Base-by-base conservation (phyloP, 164 flowering plant species). In the Warburgia ugandensis region DNA sequence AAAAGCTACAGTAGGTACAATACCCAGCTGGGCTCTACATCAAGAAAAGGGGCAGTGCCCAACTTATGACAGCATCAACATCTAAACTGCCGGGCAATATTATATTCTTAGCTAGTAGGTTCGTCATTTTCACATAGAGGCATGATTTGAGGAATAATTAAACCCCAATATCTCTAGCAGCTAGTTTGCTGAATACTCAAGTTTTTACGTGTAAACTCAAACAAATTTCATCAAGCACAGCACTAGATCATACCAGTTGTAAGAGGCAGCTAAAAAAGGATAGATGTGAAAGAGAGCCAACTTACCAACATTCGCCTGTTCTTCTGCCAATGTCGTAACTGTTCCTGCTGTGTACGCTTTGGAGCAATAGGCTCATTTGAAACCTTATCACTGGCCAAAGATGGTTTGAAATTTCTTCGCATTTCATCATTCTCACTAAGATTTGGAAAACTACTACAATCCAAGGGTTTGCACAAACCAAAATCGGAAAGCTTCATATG, bases 401-500 rank as follows among this genome's bases (percentile, higher is more conserved):
- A 32, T 29, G 71, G 28, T 36, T 58, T 71, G 4, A 21, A 0
- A 44, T 54, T 65, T 25, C 41, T 58, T 56, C 66, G 65, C 9
- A 38, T 58, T 31, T 39, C 60, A 9, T 66, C 74, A 41, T 59
- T 57, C 52, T 61, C 76, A 44, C 26, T 61, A 50, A 75, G 72
- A 55, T 67, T 54, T 17, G 72, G 72, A 38, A 70, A 67, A 50
- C 47, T 53, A 54, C 64, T 65, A 48, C 64, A 55, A 46, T 70
- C 68, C 59, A 70, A 43, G 14, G 71, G 71, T 47, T 70, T 70
- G 45, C 74, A 70, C 28, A 70, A 50, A n/a, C 74, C 74, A 67
- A 70, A 69, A 61, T 69, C 73, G 16, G 73, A 69, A 39, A 69
- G 70, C 63, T 65, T 69, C 70, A 69, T 65, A 49, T 70, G 74